Evolutionary conservation across 2,329 filamentous ascomycete species (phyloP), one percentile per base, ranked within the genome.

Genomic region (Alternaria conjuncta): DNA sequence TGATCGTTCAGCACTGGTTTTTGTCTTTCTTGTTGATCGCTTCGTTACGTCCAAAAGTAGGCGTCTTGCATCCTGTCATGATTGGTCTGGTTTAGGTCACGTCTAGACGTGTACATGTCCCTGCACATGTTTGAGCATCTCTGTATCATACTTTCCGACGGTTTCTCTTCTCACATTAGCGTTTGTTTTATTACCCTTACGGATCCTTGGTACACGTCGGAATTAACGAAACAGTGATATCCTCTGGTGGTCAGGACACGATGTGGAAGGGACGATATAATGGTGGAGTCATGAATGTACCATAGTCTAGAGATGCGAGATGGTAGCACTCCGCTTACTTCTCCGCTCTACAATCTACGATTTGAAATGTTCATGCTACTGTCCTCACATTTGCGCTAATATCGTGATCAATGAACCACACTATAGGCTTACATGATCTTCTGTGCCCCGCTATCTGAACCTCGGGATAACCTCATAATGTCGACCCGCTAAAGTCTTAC

Each of bases 61-160:
- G 75, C 75, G 74, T 78, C 71, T 78, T 79, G 76, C 76, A 79
- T 79, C 70, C 67, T 70, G 71, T 74, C 70, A 68, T 62, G 68
- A 61, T 67, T 62, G 69, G 68, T 68, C 66, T 66, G 68, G 65
- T 73, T 68, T 68, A 70, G 70, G 74, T 63, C 61, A 54, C 44
- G 32, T 71, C 67, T 78, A 79, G 76, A 77, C 71, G 72, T 78
- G 71, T 77, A 72, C 59, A 74, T 72, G 72, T 72, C 62, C 67
- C 61, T 66, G 62, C 55, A 66, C 60, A 57, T 69, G 68, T 72
- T 69, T 70, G 63, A 69, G 63, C 65, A 72, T 67, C 66, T 69
- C 23, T 78, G 75, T 78, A 77, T 61, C 70, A 78, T 79, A 79
- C 71, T 72, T 75, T 71, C 71, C 65, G 68, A 73, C 69, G 65